A percentile compares a stretch with the other conserved stretches of the same genome.
Evolutionary conservation across 2,329 filamentous ascomycete genomes (phyloP).

Genomic region (Fusarium palustre): DNA sequence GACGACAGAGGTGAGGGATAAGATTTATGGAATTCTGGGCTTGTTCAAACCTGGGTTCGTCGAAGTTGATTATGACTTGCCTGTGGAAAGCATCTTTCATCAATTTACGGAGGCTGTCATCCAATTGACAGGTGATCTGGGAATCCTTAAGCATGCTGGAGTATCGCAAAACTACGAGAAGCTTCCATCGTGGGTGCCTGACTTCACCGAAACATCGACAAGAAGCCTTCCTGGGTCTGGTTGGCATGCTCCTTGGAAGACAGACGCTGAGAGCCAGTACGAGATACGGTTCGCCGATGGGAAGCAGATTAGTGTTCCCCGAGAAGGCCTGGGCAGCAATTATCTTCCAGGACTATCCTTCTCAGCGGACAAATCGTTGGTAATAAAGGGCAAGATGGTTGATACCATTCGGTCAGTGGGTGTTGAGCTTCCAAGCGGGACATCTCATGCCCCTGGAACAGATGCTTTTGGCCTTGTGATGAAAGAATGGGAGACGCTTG

Average conservation of each 20-base stretch:
- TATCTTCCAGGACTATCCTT: not conserved
- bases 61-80: not conserved
- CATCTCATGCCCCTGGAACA: not conserved
- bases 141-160: slow-evolving; percentile 4
- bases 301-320: not conserved
- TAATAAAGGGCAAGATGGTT: slow-evolving; percentile 10
- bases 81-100: slow-evolving; percentile 15
- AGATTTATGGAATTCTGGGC: slow-evolving; percentile 14
- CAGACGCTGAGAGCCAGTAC: not conserved
- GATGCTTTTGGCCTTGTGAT: not conserved
- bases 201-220: not conserved
- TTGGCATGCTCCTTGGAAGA: not conserved
- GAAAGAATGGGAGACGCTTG: slow-evolving; percentile 5
- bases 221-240: accelerated
- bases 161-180: not conserved
- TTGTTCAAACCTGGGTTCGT: slow-evolving; percentile 15
- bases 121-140: not conserved
- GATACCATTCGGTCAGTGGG: not conserved
- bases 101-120: slow-evolving; percentile 18
- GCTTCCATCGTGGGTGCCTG: slow-evolving; percentile 27
- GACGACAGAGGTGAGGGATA: slow-evolving; percentile 19
- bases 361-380: not conserved
- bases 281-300: not conserved
- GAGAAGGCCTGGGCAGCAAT: accelerated
- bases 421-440: not conserved